phyloP scores from a whole-genome alignment of 768 basidiomycete species.

The Leccinum subgranulosum region DNA sequence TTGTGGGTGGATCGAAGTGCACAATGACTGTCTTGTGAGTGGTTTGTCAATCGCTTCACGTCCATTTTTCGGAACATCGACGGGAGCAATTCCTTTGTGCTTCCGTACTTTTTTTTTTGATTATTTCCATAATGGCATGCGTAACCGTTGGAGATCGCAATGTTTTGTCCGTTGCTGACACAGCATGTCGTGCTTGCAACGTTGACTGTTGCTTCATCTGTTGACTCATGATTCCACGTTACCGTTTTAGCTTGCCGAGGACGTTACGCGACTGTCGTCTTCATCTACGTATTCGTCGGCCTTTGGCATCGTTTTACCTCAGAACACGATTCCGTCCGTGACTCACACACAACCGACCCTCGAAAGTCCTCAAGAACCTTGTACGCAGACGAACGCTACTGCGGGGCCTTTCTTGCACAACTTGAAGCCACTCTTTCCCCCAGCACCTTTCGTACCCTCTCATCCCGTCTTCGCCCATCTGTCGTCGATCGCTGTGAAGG shows the following conservation, averaged over 20 bases:
- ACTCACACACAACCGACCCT: constrained; percentile 26
- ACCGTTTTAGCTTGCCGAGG: constrained; percentile 25
- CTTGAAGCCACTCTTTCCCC: constrained; percentile 63
- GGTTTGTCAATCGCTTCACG: background rate
- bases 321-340: constrained; percentile 11
- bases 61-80: background rate
- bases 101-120: background rate
- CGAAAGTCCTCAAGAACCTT: constrained; percentile 25
- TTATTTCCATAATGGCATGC: background rate
- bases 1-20: constrained; percentile 72
- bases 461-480: constrained; percentile 70
- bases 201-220: background rate
- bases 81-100: constrained; percentile 3
- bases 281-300: constrained; percentile 43
- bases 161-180: constrained; percentile 7
- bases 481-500: constrained; percentile 50
- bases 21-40: constrained; percentile 66
- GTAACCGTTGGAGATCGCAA: background rate
- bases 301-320: constrained; percentile 47
- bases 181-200: constrained; percentile 6
- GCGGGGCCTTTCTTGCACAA: constrained; percentile 44
- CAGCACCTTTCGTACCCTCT: constrained; percentile 73
- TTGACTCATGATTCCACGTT: constrained; percentile 17
- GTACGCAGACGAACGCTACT: constrained; percentile 22
- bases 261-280: constrained; percentile 26